These are phyloP conservation scores for Fomitopsis serialis DNA, from an alignment of 768 basidiomycete genomes.

Conservation along the genomic window DNA sequence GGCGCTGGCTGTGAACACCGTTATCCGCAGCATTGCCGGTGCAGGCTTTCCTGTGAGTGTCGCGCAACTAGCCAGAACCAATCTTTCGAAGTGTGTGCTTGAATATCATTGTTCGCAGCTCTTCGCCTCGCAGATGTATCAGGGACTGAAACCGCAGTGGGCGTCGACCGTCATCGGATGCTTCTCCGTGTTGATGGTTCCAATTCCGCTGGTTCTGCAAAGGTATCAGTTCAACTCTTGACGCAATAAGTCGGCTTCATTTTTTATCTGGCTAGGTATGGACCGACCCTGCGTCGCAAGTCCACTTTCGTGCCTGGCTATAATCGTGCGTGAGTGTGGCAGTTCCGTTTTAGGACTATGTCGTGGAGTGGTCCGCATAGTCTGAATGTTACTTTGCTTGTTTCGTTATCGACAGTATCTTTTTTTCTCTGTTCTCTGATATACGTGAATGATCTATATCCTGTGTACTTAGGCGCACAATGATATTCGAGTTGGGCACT, in stretches of 20 bases:
- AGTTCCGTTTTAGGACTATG: too few species aligned
- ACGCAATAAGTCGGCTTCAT: too few species aligned
- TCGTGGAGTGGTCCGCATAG: too few species aligned
- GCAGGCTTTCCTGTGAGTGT: conserved; percentile 19
- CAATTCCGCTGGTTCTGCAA: conserved; percentile 27
- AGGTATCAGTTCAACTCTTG: too few species aligned
- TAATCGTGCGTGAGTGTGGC: not conserved
- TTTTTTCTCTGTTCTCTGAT: too few species aligned
- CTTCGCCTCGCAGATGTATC: conserved; percentile 54
- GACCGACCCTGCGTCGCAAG: not conserved
- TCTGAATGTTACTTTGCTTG: too few species aligned
- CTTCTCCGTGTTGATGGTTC: conserved; percentile 45
- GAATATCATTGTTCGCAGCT: conserved; percentile 19
- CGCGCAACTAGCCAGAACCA: not conserved
- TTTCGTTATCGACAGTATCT: too few species aligned
- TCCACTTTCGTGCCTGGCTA: not conserved
- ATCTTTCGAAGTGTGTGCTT: conserved; percentile 9
- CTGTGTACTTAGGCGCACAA: too few species aligned
- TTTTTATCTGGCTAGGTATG: not conserved
- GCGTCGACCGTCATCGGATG: conserved; percentile 54
- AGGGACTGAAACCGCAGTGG: conserved; percentile 45
- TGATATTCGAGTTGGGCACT: too few species aligned
- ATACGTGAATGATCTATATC: too few species aligned
- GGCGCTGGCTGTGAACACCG: conserved; percentile 48
- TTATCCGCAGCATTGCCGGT: conserved; percentile 48